Percentiles rank a stretch among this genome's conserved stretches.
Evolutionary conservation across 768 basidiomycete species (phyloP).

Genomic region (Boletus rex-veris): DNA sequence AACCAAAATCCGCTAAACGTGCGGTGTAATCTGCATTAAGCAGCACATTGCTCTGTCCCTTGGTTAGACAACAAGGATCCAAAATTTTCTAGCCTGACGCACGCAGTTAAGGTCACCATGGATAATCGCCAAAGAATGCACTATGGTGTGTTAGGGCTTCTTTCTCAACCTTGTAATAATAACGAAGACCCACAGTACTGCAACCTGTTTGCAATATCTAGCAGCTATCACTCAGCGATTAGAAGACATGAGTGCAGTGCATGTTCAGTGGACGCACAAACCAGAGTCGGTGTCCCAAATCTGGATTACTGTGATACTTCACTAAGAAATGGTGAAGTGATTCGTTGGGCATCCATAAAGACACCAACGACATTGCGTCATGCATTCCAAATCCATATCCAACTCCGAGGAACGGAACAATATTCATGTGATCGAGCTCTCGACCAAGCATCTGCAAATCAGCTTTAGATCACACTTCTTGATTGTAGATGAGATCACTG

Average conservation of each 20-base stretch:
- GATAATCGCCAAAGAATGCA: constrained; percentile 12
- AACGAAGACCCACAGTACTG: constrained; percentile 4
- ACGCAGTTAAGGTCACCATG: constrained; percentile 21
- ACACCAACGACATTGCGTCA: constrained; percentile 24
- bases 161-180: not conserved
- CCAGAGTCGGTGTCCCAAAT: not conserved
- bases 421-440: constrained; percentile 26
- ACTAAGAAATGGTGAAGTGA: constrained; percentile 16
- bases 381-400: constrained; percentile 21
- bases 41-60: constrained; percentile 17
- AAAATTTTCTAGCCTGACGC: not conserved
- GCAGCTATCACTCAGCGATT: constrained; percentile 13
- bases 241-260: constrained; percentile 1
- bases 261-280: constrained; percentile 6
- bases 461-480: not conserved
- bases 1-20: constrained; percentile 43
- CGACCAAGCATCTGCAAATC: constrained; percentile 18
- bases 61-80: not conserved
- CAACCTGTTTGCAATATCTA: constrained; percentile 14
- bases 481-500: fast-evolving
- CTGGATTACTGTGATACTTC: not conserved
- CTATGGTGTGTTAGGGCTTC: not conserved
- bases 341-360: constrained; percentile 30
- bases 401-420: constrained; percentile 22
- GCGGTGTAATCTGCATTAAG: constrained; percentile 27